A percentile compares a stretch with the other conserved stretches of the same genome.
phyloP scores from a whole-genome alignment of 805 yeast species.

The Teunomyces funiuensis region DNA sequence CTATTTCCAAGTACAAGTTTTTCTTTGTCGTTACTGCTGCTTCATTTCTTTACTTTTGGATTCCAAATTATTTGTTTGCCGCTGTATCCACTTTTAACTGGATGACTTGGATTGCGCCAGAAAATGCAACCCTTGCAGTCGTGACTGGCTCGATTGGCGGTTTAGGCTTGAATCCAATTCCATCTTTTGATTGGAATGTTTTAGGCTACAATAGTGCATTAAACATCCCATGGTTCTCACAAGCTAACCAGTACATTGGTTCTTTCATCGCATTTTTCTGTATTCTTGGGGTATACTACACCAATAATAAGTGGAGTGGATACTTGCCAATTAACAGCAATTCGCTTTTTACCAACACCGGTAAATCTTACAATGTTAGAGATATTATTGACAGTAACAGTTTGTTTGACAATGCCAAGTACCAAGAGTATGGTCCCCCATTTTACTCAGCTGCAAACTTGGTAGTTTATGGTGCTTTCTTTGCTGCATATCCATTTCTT shows the following conservation, averaged over 20 bases:
- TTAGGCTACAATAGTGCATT: slow-evolving; percentile 15
- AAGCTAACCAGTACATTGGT: slow-evolving; percentile 24
- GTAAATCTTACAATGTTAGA: slow-evolving; percentile 20
- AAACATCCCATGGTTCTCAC: slow-evolving; percentile 24
- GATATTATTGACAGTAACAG: slow-evolving; percentile 7
- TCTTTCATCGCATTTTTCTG: slow-evolving; percentile 20
- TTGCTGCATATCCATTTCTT: slow-evolving; percentile 25
- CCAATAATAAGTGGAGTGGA: slow-evolving; percentile 29
- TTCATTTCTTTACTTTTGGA: slow-evolving; percentile 36
- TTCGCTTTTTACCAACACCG: slow-evolving; percentile 25
- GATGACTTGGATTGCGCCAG: slow-evolving; percentile 59
- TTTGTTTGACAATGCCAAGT: slow-evolving; percentile 16
- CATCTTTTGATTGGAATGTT: slow-evolving; percentile 30
- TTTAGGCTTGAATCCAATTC: slow-evolving; percentile 31
- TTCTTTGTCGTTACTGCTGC: slow-evolving; percentile 13
- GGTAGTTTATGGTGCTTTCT: slow-evolving; percentile 22
- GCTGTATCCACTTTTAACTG: slow-evolving; percentile 50
- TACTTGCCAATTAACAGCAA: slow-evolving; percentile 26
- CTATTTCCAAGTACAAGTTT: slow-evolving; percentile 24
- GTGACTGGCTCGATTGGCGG: slow-evolving; percentile 47
- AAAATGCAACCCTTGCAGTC: slow-evolving; percentile 46
- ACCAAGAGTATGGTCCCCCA: slow-evolving; percentile 21
- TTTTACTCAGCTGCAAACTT: slow-evolving; percentile 23
- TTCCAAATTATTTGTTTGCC: slow-evolving; percentile 43
- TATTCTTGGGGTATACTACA: slow-evolving; percentile 28